Evolutionary conservation across 2,329 filamentous ascomycete genomes (phyloP).

Genomic region (Trichoderma sp.): DNA sequence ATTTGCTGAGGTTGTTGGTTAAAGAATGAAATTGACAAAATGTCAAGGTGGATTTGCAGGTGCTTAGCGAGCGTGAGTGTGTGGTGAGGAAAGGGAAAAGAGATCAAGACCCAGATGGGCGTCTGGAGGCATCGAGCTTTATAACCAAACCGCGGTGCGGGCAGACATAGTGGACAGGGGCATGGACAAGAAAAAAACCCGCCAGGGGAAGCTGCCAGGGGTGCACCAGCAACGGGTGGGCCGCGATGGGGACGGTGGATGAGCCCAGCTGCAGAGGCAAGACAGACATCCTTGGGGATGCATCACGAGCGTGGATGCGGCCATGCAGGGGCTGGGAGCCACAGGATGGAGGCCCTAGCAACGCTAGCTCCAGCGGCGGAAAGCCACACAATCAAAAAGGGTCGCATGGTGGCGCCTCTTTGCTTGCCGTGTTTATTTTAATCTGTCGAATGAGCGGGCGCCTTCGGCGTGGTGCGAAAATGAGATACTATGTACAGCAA

Average conservation of each 20-base stretch:
- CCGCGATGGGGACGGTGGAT: conserved; percentile 8
- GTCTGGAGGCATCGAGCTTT: conserved; percentile 49
- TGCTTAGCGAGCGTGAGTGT: conserved; percentile 48
- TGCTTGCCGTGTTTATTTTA: conserved; percentile 24
- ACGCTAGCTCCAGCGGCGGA: conserved; percentile 1
- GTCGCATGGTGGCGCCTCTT: conserved; percentile 15
- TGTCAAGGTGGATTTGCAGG: conserved; percentile 46
- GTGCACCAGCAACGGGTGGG: not conserved
- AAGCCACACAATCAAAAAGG: conserved; percentile 22
- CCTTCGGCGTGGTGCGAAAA: not conserved
- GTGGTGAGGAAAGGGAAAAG: conserved; percentile 47
- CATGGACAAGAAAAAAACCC: not conserved
- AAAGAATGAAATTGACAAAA: conserved; percentile 64
- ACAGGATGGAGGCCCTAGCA: conserved; percentile 1
- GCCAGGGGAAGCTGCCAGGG: conserved; percentile 19
- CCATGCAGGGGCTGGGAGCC: conserved; percentile 20
- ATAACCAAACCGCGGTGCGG: conserved; percentile 42
- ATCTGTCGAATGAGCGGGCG: conserved; percentile 11
- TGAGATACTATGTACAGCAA: not conserved
- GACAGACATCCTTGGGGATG: conserved; percentile 10
- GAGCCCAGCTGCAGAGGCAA: conserved; percentile 17
- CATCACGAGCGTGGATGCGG: conserved; percentile 14
- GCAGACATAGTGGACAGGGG: conserved; percentile 2
- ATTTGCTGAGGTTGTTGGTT: conserved; percentile 31
- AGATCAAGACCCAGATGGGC: conserved; percentile 35